These are phyloP conservation scores for Backusella tarrabulga DNA, from an alignment of 192 early-diverging fungal species.

Conservation along the genomic window DNA sequence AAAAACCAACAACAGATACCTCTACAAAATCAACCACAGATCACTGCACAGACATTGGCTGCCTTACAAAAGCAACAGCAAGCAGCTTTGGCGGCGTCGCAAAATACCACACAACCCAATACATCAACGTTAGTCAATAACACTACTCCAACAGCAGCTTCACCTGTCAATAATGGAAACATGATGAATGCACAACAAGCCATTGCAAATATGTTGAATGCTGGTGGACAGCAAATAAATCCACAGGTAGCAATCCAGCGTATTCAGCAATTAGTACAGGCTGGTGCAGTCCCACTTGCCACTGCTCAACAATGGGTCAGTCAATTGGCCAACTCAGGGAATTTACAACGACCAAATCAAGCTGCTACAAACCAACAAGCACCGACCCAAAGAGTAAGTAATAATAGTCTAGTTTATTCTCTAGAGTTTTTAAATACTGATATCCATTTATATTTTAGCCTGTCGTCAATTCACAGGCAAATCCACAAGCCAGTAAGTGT, in stretches of 20 bases:
- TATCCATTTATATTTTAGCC: neutral
- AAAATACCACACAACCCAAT: neutral
- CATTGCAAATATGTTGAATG: conserved; percentile 7
- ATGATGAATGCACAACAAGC: conserved; percentile 8
- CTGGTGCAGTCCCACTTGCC: conserved; percentile 25
- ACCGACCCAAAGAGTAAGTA: neutral
- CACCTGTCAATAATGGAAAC: neutral
- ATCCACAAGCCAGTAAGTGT: conserved; percentile 1
- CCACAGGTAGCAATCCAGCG: conserved; percentile 14
- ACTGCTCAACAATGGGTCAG: conserved; percentile 30
- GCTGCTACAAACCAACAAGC: neutral
- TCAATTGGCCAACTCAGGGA: conserved; percentile 15
- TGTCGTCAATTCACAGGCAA: neutral
- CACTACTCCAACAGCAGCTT: neutral
- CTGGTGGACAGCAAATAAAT: conserved; percentile 19
- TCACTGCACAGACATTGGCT: conserved; percentile 15
- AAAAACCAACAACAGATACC: conserved; percentile 10
- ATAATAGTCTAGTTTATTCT: neutral
- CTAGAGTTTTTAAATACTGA: neutral
- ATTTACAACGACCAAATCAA: conserved; percentile 6
- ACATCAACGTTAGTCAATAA: neutral
- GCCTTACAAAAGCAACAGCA: conserved; percentile 18
- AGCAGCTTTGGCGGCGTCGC: neutral
- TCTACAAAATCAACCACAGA: conserved; percentile 2
- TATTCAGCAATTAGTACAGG: conserved; percentile 26